Evolutionary conservation across 176 grass and related monocot species (phyloP).

Genomic region (Bolboschoenus planiculmis): DNA sequence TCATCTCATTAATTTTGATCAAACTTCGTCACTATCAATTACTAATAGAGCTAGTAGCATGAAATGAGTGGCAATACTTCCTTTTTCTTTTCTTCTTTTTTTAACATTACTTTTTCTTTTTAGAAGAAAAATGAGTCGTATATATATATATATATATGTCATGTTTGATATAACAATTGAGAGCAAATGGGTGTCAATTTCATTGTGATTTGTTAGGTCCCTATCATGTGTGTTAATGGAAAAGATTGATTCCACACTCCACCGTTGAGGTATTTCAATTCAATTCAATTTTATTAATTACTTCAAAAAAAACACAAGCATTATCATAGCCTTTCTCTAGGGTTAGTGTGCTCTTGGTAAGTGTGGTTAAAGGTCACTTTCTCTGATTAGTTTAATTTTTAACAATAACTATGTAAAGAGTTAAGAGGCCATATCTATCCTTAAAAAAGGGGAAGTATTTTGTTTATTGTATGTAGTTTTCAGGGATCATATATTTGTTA

Average conservation of each 20-base stretch:
- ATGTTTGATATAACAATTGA: not conserved
- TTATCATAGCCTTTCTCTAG: not conserved
- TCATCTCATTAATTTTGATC: too few relatives aligned
- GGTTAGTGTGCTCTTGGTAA: not conserved
- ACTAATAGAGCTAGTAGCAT: not conserved
- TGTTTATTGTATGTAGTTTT: not conserved
- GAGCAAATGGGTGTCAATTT: slow-evolving; percentile 4
- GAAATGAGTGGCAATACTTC: not conserved
- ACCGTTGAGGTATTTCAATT: not conserved
- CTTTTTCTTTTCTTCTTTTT: not conserved
- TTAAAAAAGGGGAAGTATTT: not conserved
- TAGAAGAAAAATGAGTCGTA: not conserved
- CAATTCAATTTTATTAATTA: too few relatives aligned
- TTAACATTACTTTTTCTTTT: not conserved
- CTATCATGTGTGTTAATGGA: slow-evolving; percentile 13
- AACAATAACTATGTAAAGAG: not conserved
- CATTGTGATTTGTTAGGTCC: slow-evolving; percentile 21
- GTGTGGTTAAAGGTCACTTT: slow-evolving; percentile 10
- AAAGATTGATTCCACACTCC: slow-evolving; percentile 15
- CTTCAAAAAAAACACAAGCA: slow-evolving; percentile 5
- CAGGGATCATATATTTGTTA: not conserved
- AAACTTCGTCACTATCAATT: not conserved
- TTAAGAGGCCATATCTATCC: not conserved
- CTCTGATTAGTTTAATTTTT: slow-evolving; percentile 9
- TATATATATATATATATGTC: too few relatives aligned